Evolutionary conservation across 306 rosid genomes (phyloP), one percentile per base, ranked within the genome.

Genomic region (Hylodesmum podocarpum): DNA sequence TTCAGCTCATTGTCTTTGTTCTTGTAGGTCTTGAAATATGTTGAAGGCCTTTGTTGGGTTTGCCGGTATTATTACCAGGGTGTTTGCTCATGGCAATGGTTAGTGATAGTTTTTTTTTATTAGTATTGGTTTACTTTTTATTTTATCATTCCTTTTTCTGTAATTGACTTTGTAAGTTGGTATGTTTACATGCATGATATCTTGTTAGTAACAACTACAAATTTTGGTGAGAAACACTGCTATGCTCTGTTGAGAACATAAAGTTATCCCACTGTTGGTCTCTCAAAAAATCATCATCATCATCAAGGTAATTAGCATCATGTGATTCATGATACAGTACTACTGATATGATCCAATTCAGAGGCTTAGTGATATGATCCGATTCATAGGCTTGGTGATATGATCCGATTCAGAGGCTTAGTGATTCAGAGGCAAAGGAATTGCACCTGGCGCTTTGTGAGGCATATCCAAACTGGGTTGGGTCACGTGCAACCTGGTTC

Each of bases 51-150:
- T 70, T 86, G 95, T 76, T 91, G 97, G 97, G 91, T 91, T 34
- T 89, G 93, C 74, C 89, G 87, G 25, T 91, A 91, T 75, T 91
- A 91, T 81, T 89, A 85, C 81, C 91, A 90, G 78, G 97, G 97
- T 41, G 93, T 91, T 59, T 82, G 95, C 88, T 91, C 95, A 36
- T 91, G 97, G 97, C 86, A 73, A 76, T 91, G 97, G 97, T 91
- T 70, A 80, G 87, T 78, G 63, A 22, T 37, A 15, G 9, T 54
- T 51, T 78, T 53, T 21, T 14, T 24, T 71, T 49, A 9, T 40
- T 8, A 8, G 12, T 51, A 36, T 1, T 6, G 15, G 28, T 18
- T 16, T 64, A 21, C 27, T 39, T 68, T 57, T 68, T 27, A n/a
- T n/a, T 10, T 44, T 25, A 51, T 18, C 50, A 50, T 6, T 27